Percentiles rank a stretch among this genome's conserved stretches.
These are phyloP conservation scores for Gyromitra esculenta DNA, from an alignment of 2,329 filamentous ascomycete genomes.

Conservation along the genomic window DNA sequence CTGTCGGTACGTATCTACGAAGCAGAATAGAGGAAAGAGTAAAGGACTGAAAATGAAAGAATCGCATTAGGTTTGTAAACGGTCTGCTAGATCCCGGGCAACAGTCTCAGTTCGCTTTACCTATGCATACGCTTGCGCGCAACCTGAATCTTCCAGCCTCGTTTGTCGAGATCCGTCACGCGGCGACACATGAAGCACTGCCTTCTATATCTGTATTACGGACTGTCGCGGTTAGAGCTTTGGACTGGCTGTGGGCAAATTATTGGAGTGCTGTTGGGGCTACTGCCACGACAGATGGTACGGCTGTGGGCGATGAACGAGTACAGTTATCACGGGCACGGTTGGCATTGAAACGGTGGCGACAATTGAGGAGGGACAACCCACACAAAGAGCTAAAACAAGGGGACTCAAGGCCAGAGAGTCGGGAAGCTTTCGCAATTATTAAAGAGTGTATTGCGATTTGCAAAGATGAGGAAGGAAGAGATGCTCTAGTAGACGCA, in stretches of 20 bases:
- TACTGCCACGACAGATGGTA: slow-evolving; percentile 15
- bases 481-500: slow-evolving; percentile 48
- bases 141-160: slow-evolving; percentile 75
- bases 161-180: slow-evolving; percentile 89
- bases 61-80: slow-evolving; percentile 72
- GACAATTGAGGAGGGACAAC: slow-evolving; percentile 49
- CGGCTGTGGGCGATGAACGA: slow-evolving; percentile 7
- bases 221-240: slow-evolving; percentile 73
- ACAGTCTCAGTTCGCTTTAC: slow-evolving; percentile 70
- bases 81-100: slow-evolving; percentile 78
- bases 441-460: slow-evolving; percentile 54
- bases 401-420: slow-evolving; percentile 39
- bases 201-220: slow-evolving; percentile 79
- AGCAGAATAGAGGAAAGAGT: not conserved
- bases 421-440: slow-evolving; percentile 38
- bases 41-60: slow-evolving; percentile 58
- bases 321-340: slow-evolving; percentile 38
- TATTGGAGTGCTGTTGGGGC: slow-evolving; percentile 72
- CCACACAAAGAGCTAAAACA: slow-evolving; percentile 45
- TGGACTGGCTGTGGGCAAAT: slow-evolving; percentile 87
- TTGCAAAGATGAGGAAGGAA: slow-evolving; percentile 47
- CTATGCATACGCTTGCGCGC: slow-evolving; percentile 76
- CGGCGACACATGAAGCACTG: slow-evolving; percentile 88
- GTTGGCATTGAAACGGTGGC: slow-evolving; percentile 49
- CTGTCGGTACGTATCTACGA: slow-evolving; percentile 69